phyloP scores from a whole-genome alignment of 768 basidiomycete species.

The Kwoniella mangroviensis region DNA sequence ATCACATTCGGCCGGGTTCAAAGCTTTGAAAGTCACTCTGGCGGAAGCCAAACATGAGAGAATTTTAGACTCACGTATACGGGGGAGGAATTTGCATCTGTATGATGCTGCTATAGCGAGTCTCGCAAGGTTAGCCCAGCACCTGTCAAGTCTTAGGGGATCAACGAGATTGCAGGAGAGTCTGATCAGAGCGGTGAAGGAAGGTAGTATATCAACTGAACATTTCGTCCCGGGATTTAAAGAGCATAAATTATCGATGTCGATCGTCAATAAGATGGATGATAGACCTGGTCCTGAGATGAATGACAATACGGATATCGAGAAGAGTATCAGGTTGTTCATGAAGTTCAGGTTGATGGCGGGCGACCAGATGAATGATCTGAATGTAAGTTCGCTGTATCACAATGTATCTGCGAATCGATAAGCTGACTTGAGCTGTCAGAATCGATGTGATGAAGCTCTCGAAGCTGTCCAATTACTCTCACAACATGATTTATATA shows the following conservation, averaged over 20 bases:
- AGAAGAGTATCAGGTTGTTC: constrained; percentile 51
- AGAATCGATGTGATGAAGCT: constrained; percentile 43
- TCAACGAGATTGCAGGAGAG: constrained; percentile 84
- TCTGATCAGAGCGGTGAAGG: constrained; percentile 65
- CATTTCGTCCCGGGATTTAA: background rate
- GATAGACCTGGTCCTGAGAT: constrained; percentile 21
- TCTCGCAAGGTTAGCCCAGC: constrained; percentile 88
- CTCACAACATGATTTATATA: constrained; percentile 12
- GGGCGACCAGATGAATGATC: constrained; percentile 46
- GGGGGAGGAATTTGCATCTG: constrained; percentile 62
- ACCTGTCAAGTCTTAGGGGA: constrained; percentile 84
- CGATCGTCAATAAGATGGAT: constrained; percentile 9
- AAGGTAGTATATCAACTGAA: constrained; percentile 39
- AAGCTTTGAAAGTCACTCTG: constrained; percentile 81
- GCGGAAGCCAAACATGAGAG: constrained; percentile 88
- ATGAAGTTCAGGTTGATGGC: constrained; percentile 52
- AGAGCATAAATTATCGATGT: constrained; percentile 16
- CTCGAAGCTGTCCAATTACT: constrained; percentile 45
- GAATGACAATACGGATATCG: constrained; percentile 29
- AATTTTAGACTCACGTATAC: constrained; percentile 59
- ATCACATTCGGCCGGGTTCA: constrained; percentile 86
- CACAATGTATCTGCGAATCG: background rate
- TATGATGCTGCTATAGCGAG: constrained; percentile 87
- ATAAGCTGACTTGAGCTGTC: background rate
- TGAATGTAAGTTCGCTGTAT: constrained; percentile 43